These are phyloP conservation scores for Lenwebbia sp. DNA, from an alignment of 345 rosid species.

Conservation along the genomic window DNA sequence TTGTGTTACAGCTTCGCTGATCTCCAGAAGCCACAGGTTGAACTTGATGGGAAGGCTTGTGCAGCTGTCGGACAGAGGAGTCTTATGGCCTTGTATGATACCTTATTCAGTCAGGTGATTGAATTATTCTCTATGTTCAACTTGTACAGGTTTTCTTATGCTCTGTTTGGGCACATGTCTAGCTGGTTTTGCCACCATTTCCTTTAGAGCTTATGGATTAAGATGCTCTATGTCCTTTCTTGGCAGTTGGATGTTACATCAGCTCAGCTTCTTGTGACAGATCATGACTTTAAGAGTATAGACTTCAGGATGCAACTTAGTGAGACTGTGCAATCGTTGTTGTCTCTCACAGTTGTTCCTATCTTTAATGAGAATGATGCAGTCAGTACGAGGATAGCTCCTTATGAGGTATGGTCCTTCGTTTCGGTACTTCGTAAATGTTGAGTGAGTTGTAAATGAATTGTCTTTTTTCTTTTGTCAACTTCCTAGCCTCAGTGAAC, in stretches of 20 bases:
- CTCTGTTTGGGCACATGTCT: not conserved
- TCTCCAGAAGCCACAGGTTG: slow-evolving; percentile 90
- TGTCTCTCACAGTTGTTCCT: slow-evolving; percentile 69
- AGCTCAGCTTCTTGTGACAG: slow-evolving; percentile 93
- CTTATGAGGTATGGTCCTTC: slow-evolving; percentile 62
- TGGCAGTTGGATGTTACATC: slow-evolving; percentile 91
- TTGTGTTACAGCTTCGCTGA: slow-evolving; percentile 60
- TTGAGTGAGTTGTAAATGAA: not conserved
- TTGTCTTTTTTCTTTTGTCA: not conserved
- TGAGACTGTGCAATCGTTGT: slow-evolving; percentile 66
- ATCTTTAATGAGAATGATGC: slow-evolving; percentile 98
- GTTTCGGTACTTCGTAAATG: not conserved
- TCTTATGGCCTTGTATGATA: slow-evolving; percentile 93
- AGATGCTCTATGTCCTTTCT: not conserved
- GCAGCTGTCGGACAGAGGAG: slow-evolving; percentile 99
- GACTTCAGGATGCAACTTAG: slow-evolving; percentile 77
- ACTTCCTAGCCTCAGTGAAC: not conserved
- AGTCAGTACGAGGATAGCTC: slow-evolving; percentile 93
- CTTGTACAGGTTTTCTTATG: not conserved
- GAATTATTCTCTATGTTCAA: not conserved
- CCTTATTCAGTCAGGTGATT: slow-evolving; percentile 70
- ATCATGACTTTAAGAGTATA: slow-evolving; percentile 67
- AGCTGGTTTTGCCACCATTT: not conserved
- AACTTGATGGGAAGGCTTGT: slow-evolving; percentile 95
- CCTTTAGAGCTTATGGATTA: not conserved